phyloP scores from a whole-genome alignment of 345 rosid species.

The Citrus medica region DNA sequence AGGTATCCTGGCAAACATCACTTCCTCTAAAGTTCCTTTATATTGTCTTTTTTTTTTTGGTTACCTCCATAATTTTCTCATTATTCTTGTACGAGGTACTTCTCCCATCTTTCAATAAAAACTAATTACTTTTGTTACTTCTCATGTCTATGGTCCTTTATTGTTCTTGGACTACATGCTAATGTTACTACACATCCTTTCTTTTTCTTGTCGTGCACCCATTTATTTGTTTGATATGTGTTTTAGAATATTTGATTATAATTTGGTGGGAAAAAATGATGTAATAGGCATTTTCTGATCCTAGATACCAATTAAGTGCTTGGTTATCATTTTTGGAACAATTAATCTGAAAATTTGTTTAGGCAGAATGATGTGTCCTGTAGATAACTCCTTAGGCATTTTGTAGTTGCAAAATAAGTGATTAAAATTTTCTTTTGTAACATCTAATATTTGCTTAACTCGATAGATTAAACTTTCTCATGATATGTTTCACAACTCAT shows the following conservation, averaged over 20 bases:
- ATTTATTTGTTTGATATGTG: background rate
- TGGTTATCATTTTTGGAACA: background rate
- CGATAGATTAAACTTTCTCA: background rate
- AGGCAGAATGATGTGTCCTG: background rate
- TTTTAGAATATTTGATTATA: background rate
- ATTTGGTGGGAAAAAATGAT: background rate
- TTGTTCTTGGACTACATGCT: background rate
- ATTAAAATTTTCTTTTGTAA: background rate
- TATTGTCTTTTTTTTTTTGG: background rate
- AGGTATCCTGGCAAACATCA: background rate
- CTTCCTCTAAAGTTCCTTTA: background rate
- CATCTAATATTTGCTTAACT: background rate
- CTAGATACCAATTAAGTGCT: background rate
- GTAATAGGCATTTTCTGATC: background rate
- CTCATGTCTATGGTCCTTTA: background rate
- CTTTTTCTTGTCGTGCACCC: background rate
- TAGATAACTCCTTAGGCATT: background rate
- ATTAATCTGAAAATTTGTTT: background rate
- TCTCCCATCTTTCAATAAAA: background rate
- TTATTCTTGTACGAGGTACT: background rate
- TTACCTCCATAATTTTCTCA: background rate
- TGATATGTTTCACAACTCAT: constrained; percentile 7
- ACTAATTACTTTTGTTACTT: background rate
- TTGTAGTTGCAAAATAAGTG: background rate
- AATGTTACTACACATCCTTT: background rate